phyloP scores from a whole-genome alignment of 768 basidiomycete genomes.

The Scleroderma bovista region DNA sequence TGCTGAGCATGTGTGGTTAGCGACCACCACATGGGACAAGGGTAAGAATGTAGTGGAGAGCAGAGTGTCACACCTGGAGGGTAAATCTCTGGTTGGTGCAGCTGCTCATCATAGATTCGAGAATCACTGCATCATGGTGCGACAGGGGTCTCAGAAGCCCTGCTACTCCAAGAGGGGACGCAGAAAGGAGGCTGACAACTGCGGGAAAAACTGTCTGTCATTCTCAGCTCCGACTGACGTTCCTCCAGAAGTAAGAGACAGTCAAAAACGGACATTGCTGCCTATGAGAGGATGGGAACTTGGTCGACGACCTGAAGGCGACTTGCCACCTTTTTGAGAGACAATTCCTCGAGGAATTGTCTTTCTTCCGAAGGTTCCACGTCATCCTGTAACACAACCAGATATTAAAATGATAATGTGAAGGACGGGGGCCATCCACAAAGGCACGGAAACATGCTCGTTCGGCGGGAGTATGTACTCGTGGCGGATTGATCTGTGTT shows the following conservation, averaged over 20 bases:
- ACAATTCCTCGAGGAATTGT: too few relatives aligned
- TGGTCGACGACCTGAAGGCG: too few relatives aligned
- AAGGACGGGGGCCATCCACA: too few relatives aligned
- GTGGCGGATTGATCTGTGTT: neutral
- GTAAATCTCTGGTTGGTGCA: neutral
- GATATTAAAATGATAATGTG: too few relatives aligned
- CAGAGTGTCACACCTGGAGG: slow-evolving; percentile 20
- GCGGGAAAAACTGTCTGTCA: neutral
- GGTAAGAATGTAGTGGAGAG: slow-evolving; percentile 3
- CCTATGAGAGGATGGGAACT: too few relatives aligned
- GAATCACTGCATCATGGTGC: neutral
- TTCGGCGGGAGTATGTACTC: too few relatives aligned
- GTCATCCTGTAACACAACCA: too few relatives aligned
- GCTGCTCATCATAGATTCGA: neutral
- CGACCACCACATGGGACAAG: slow-evolving; percentile 37
- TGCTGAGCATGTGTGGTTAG: slow-evolving; percentile 26
- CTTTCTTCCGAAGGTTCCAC: too few relatives aligned
- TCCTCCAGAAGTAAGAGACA: neutral
- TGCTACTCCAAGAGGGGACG: neutral
- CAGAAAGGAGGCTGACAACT: neutral
- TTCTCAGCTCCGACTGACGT: neutral
- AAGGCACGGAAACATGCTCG: too few relatives aligned
- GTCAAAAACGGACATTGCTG: too few relatives aligned
- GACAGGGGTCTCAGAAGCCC: neutral
- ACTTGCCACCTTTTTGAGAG: too few relatives aligned